Percentiles rank a stretch among this genome's conserved stretches.
Evolutionary conservation across 257 asterid genomes (phyloP).

Genomic region (Solanum sejunctum): DNA sequence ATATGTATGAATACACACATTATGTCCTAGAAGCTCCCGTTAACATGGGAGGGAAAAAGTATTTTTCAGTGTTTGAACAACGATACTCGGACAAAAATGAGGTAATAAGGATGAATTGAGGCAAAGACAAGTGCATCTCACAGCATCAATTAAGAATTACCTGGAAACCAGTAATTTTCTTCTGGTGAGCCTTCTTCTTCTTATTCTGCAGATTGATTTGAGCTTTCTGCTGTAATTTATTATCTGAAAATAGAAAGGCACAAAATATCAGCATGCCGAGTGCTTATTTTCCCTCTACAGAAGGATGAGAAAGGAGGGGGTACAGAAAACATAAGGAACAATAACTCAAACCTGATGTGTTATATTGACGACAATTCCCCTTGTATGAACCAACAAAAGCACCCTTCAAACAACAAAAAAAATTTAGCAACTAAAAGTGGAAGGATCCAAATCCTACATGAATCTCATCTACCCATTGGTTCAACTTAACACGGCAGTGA

Average conservation of each 20-base stretch:
- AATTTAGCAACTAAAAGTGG: not conserved
- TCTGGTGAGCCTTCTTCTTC: constrained; percentile 87
- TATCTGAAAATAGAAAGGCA: constrained; percentile 34
- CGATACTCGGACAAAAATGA: not conserved
- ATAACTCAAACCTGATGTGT: constrained; percentile 52
- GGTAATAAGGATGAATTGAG: not conserved
- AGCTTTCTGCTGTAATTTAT: constrained; percentile 63
- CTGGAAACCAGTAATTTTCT: constrained; percentile 99
- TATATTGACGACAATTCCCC: constrained; percentile 83
- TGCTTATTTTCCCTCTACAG: not conserved
- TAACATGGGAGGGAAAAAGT: not conserved
- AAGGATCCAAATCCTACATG: not conserved
- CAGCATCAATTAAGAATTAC: constrained; percentile 18
- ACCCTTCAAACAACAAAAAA: constrained; percentile 37
- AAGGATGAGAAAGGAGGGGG: not conserved
- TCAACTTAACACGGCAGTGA: constrained; percentile 3
- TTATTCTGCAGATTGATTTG: constrained; percentile 84
- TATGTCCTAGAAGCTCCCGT: not conserved
- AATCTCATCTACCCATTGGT: not conserved
- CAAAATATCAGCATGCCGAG: constrained; percentile 1
- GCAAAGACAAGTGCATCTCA: not conserved
- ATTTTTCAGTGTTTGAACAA: not conserved
- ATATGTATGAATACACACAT: not conserved
- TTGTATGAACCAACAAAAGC: constrained; percentile 96
- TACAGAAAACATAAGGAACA: not conserved